Evolutionary conservation across 352 stramenopile genomes (phyloP).

Genomic region (Phytophthora niederhauseri): DNA sequence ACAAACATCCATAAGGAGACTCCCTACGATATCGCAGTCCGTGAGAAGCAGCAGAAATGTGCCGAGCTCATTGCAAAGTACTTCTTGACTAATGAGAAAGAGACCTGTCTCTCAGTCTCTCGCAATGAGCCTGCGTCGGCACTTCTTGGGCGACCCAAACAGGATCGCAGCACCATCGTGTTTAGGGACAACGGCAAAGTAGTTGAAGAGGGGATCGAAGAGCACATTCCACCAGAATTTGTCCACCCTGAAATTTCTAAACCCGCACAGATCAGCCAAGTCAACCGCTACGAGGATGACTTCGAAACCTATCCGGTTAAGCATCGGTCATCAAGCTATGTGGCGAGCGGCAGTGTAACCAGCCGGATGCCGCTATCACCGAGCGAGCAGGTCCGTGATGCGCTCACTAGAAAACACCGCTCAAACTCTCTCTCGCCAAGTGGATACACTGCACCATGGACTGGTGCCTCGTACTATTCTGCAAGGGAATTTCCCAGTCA

Average conservation of each 20-base stretch:
- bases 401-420: conserved; percentile 46
- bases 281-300: conserved; percentile 13
- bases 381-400: conserved; percentile 62
- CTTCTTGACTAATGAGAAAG: conserved; percentile 46
- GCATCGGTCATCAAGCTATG: conserved; percentile 19
- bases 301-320: conserved; percentile 22
- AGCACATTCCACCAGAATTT: conserved; percentile 25
- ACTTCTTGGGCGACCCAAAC: conserved; percentile 36
- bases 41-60: conserved; percentile 54
- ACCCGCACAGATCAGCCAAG: background rate
- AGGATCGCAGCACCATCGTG: conserved; percentile 14
- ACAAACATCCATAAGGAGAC: conserved; percentile 70
- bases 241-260: conserved; percentile 24
- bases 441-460: conserved; percentile 4
- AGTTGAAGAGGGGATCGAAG: conserved; percentile 24
- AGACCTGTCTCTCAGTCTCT: conserved; percentile 27
- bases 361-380: conserved; percentile 47
- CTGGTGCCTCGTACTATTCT: conserved; percentile 37
- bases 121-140: conserved; percentile 58
- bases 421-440: conserved; percentile 27
- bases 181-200: conserved; percentile 25
- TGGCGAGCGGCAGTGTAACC: conserved; percentile 16
- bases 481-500: conserved; percentile 38
- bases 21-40: conserved; percentile 64
- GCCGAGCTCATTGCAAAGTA: conserved; percentile 67